phyloP scores from a whole-genome alignment of 352 stramenopile species.

The Thalassiosira ordinaria region DNA sequence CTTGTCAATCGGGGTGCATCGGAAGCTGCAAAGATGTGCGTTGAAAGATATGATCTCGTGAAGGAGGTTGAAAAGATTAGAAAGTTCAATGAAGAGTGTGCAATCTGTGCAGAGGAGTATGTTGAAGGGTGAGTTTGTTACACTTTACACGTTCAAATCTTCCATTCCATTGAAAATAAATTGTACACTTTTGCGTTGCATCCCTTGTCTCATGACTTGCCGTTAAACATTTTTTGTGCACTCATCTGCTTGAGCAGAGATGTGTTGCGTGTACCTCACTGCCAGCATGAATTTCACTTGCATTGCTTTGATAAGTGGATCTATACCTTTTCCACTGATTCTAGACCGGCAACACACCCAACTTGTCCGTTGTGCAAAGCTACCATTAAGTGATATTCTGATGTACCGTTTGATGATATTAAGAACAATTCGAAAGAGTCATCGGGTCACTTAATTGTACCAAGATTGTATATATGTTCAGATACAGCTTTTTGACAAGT shows the following conservation, averaged over 20 bases:
- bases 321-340: slow-evolving; percentile 55
- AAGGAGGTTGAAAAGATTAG: slow-evolving; percentile 35
- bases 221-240: no score
- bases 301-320: slow-evolving; percentile 60
- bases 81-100: slow-evolving; percentile 53
- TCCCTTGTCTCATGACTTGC: no score
- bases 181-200: no score
- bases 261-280: slow-evolving; percentile 35
- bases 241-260: slow-evolving; percentile 26
- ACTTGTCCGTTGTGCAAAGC: slow-evolving; percentile 52
- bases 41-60: slow-evolving; percentile 42
- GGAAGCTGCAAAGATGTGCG: slow-evolving; percentile 24
- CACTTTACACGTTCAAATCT: no score
- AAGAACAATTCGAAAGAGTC: background rate
- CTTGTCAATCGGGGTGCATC: slow-evolving; percentile 37
- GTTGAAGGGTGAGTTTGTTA: slow-evolving; percentile 40
- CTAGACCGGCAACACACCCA: slow-evolving; percentile 32
- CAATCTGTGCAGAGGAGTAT: slow-evolving; percentile 55
- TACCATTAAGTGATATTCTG: slow-evolving; percentile 21
- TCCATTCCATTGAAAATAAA: no score
- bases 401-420: slow-evolving; percentile 5
- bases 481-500: no score
- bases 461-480: no score
- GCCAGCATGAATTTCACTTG: slow-evolving; percentile 54
- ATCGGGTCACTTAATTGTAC: no score